These are phyloP conservation scores for Hymenotorrendiella dingleyae DNA, from an alignment of 2,329 filamentous ascomycete species.

Conservation along the genomic window DNA sequence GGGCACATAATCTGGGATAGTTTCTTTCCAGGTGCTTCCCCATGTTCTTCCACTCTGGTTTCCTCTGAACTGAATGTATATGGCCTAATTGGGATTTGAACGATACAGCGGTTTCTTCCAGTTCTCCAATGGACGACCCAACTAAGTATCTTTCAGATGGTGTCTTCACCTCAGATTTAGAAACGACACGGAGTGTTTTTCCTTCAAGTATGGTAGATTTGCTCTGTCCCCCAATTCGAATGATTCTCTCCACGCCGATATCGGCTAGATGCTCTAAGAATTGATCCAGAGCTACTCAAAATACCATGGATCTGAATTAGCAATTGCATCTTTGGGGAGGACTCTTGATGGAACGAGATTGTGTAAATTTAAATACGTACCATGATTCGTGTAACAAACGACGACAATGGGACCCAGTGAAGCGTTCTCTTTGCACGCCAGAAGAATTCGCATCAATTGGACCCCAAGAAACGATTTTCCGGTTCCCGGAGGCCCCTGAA, in stretches of 20 bases:
- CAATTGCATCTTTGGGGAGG: neutral
- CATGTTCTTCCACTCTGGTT: neutral
- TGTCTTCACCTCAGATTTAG: constrained; percentile 13
- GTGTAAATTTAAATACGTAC: constrained; percentile 13
- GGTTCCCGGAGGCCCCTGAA: constrained; percentile 24
- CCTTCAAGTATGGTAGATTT: constrained; percentile 17
- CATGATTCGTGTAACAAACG: too few species aligned
- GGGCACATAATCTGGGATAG: constrained; percentile 13
- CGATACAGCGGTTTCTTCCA: constrained; percentile 8
- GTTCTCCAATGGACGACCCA: constrained; percentile 5
- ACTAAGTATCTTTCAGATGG: constrained; percentile 13
- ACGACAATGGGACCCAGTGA: constrained; percentile 32
- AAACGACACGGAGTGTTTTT: constrained; percentile 21
- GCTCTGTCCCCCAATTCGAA: constrained; percentile 40
- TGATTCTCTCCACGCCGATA: constrained; percentile 37
- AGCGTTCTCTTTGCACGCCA: constrained; percentile 24
- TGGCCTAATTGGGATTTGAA: constrained; percentile 13
- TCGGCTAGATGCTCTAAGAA: constrained; percentile 45
- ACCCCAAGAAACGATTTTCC: constrained; percentile 26
- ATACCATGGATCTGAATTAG: too few species aligned
- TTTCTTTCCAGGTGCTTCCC: constrained; percentile 6
- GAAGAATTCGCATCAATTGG: constrained; percentile 25
- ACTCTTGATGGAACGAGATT: constrained; percentile 37
- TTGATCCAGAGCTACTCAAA: constrained; percentile 31
- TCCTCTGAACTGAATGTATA: constrained; percentile 1